Evolutionary conservation across 257 asterid genomes (phyloP).

Genomic region (Capsicum pubescens): DNA sequence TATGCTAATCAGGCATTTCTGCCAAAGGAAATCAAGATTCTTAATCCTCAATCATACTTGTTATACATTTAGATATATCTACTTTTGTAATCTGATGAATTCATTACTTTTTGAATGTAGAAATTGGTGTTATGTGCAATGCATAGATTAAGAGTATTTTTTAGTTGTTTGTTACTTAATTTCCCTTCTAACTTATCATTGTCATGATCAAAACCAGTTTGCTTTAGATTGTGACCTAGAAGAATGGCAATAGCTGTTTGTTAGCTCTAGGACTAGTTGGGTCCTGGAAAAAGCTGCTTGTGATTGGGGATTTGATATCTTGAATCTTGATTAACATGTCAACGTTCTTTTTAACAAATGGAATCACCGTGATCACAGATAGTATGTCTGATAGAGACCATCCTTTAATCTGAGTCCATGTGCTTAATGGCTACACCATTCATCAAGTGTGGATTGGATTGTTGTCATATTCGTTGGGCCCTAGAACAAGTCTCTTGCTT

Average conservation of each 20-base stretch:
- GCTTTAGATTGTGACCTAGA: neutral
- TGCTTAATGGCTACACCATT: neutral
- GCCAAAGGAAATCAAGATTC: neutral
- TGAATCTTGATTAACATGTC: neutral
- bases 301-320: neutral
- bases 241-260: neutral
- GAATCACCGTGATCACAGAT: neutral
- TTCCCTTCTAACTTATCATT: neutral
- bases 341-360: neutral
- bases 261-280: slow-evolving; percentile 2
- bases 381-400: neutral
- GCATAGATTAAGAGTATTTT: neutral
- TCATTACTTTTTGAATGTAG: slow-evolving; percentile 10
- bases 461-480: neutral
- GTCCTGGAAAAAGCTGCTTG: neutral
- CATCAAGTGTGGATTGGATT: neutral
- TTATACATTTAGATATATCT: slow-evolving; percentile 26
- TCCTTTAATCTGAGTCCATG: neutral
- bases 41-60: neutral
- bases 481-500: neutral
- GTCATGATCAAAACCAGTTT: neutral
- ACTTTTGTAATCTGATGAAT: neutral
- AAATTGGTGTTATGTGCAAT: slow-evolving; percentile 21
- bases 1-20: neutral
- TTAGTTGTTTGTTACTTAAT: neutral